Percentiles rank a stretch among this genome's conserved stretches.
Evolutionary conservation across 805 yeast genomes (phyloP).

Genomic region (Hanseniaspora meyeri): DNA sequence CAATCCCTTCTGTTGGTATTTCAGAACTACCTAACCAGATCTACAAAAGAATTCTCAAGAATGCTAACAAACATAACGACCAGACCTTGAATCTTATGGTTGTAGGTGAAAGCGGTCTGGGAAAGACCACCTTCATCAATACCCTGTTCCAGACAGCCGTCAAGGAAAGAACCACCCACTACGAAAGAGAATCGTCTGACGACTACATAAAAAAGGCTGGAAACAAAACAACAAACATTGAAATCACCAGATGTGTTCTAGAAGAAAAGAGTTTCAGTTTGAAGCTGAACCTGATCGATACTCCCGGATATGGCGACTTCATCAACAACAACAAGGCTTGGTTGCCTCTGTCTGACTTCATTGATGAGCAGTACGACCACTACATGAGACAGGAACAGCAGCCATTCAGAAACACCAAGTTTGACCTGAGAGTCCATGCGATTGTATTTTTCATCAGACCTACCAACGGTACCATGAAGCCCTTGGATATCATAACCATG

Average conservation of each 20-base stretch:
- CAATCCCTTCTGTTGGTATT: constrained; percentile 42
- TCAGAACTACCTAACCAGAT: constrained; percentile 65
- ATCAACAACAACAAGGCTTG: constrained; percentile 76
- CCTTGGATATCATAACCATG: constrained; percentile 82
- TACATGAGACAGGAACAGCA: constrained; percentile 90
- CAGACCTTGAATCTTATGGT: constrained; percentile 61
- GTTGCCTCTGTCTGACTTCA: constrained; percentile 76
- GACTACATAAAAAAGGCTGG: constrained; percentile 30
- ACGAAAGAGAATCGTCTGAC: constrained; percentile 26
- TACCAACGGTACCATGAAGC: constrained; percentile 76
- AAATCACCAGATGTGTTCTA: constrained; percentile 62
- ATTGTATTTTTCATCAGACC: constrained; percentile 85
- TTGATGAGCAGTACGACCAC: constrained; percentile 81
- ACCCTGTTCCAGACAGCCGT: constrained; percentile 68
- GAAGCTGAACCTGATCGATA: constrained; percentile 71
- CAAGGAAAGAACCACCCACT: constrained; percentile 34
- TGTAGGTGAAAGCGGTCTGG: constrained; percentile 85
- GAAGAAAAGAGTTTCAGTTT: constrained; percentile 75
- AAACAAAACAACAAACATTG: constrained; percentile 63
- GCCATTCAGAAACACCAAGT: constrained; percentile 53
- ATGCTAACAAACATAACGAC: constrained; percentile 52
- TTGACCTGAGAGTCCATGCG: constrained; percentile 82
- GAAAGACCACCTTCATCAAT: constrained; percentile 83
- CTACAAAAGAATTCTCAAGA: constrained; percentile 46
- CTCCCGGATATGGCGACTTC: constrained; percentile 90